Base-by-base conservation (phyloP, 768 basidiomycete genomes). In the Suillus spraguei region DNA sequence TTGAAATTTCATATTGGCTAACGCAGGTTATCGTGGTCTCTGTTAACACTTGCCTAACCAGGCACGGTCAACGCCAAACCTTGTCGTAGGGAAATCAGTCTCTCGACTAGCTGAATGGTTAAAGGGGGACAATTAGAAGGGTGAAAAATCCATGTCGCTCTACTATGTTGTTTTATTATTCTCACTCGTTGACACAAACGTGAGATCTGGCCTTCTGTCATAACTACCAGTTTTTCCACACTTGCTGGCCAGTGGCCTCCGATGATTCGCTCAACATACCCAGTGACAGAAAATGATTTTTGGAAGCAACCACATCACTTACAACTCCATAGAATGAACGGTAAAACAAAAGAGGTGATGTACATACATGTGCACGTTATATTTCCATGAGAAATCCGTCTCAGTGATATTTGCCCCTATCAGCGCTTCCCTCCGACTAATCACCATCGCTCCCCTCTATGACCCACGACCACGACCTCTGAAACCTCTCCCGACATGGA, bases 31-130 rank as follows among this genome's bases (percentile, higher is more conserved):
- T 36, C 44, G 55, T 62, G 65, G 65, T 59, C 61, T n/a, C 28
- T 8, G 14, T 17, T 36, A 35, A 76, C 60, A 59, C 52, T 59
- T 69, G 63, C 73, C 70, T 69, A 63, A 58, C 11, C 32, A 28
- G 39, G 56, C 17, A 28, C 2, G 16, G 9, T 10, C 24, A 28
- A 28, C 8, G 49, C 49, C 49, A 28, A 16, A 52, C 50, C 20
- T 32, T 10, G 13, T 47, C 24, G 6, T 10, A 20, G 53, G 35
- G 11, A 20, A 20, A 22, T n/a, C 4, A 36, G 8, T 22, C n/a
- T 14, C 38, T 42, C 11, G 39, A 58, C 52, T 13, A 13, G 17
- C 13, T 28, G 20, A 17, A 10, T 17, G 52, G 20, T 53, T 28
- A 53, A 32, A 39, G 20, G 38, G 24, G 3, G 4, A 41, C 56